A percentile compares a stretch with the other conserved stretches of the same genome.
These are phyloP conservation scores for Chrysosporium keratinophilum DNA, from an alignment of 2,329 filamentous ascomycete genomes.

Conservation along the genomic window DNA sequence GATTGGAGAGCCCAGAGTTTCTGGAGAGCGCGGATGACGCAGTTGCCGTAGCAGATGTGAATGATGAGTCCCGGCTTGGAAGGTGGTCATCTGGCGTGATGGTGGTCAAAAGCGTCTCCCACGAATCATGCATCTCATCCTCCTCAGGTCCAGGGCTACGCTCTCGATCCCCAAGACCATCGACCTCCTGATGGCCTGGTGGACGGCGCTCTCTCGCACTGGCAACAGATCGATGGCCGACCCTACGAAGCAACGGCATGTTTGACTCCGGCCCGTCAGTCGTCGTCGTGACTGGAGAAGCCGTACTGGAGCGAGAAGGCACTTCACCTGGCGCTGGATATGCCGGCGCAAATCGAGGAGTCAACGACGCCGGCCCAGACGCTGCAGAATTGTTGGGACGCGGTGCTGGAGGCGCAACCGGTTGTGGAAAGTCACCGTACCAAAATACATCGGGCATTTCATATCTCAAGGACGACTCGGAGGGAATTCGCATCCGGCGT, in stretches of 20 bases:
- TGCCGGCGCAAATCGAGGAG: slow-evolving; percentile 38
- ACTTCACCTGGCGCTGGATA: slow-evolving; percentile 15
- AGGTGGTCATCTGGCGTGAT: slow-evolving; percentile 71
- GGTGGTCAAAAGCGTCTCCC: slow-evolving; percentile 72
- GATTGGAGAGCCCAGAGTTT: slow-evolving; percentile 24
- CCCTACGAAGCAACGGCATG: slow-evolving; percentile 26
- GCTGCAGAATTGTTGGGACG: slow-evolving; percentile 2
- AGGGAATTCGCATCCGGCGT: slow-evolving; percentile 29
- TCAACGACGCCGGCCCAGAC: slow-evolving; percentile 23
- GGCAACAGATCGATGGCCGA: slow-evolving; percentile 27
- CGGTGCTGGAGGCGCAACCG: not conserved
- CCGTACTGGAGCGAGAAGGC: not conserved
- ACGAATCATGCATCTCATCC: slow-evolving; percentile 47
- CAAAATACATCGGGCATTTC: slow-evolving; percentile 25
- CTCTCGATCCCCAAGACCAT: slow-evolving; percentile 75
- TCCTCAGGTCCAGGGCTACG: slow-evolving; percentile 59
- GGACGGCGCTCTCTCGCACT: slow-evolving; percentile 18
- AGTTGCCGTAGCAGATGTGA: slow-evolving; percentile 48
- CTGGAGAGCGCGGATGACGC: slow-evolving; percentile 23
- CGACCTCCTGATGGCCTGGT: slow-evolving; percentile 32
- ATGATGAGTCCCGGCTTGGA: slow-evolving; percentile 72
- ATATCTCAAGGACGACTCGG: slow-evolving; percentile 27
- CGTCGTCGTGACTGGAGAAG: not conserved
- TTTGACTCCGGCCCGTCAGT: slow-evolving; percentile 18
- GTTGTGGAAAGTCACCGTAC: slow-evolving; percentile 19